Base-by-base conservation (phyloP, 2,329 filamentous ascomycete species). In the Alternaria novae-zelandiae region DNA sequence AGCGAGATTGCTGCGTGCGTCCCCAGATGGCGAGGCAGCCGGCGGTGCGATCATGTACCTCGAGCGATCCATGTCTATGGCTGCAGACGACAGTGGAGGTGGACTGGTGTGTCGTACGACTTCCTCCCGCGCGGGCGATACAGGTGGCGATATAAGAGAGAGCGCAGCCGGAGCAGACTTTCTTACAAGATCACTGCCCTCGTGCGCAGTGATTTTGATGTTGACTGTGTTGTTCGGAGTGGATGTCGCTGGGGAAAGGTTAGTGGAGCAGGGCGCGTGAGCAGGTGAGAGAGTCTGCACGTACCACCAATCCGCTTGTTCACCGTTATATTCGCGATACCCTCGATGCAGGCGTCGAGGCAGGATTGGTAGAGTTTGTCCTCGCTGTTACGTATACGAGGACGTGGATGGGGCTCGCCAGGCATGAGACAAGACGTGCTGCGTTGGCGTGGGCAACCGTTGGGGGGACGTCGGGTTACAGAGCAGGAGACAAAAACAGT, bases 341-440 rank as follows among this genome's bases (percentile, higher is more conserved):
- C 67, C 26, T 69, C 44, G 3, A 74, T 70, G 28, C 70, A 71
- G 11, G 64, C 66, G 15, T 68, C 57, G 3, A 74, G 66, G 23
- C 51, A 56, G 10, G 59, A 57, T 15, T 66, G 55, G 30, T 67
- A 71, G 2, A 66, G 58, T 30, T 67, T 61, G 9, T 71, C 62
- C 15, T 64, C 61, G 46, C 54, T 69, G 23, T 45, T 64, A 23
- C 59, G 57, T 56, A 44, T 15, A 41, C 23, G 59, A 49, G 32
- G n/a, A 50, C 44, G 7, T 15, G 28, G 44, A 45, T 55, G 41
- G 20, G 28, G 21, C 45, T 51, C 56, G n/a, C 47, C 43, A 57
- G 59, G 49, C 70, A 72, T 71, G 46, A 57, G 55, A 61, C 21
- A 25, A 23, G 23, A 30, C n/a, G 28, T 44, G 28, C 5, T 23